Percentiles rank a stretch among this genome's conserved stretches.
Conservation (phyloP, 1,139 yeast genomes). For the Diutina catenulata region DNA sequence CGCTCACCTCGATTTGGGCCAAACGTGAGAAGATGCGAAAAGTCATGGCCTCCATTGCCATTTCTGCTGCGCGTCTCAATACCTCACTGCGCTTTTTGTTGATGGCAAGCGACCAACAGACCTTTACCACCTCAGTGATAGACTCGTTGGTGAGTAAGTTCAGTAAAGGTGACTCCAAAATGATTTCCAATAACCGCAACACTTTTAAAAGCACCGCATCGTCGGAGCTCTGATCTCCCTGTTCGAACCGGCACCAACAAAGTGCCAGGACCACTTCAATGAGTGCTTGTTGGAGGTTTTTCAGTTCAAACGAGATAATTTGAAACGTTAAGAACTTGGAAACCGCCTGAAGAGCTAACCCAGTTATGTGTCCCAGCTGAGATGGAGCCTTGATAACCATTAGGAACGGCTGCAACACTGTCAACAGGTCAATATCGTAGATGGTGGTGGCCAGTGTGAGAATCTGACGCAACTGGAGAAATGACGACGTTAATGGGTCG, state of each 20-base stretch:
- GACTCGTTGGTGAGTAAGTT: conserved; percentile 65
- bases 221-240: conserved; percentile 86
- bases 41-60: conserved; percentile 65
- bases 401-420: conserved; percentile 76
- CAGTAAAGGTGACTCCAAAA: conserved; percentile 57
- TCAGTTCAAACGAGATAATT: conserved; percentile 31
- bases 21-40: conserved; percentile 56
- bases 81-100: conserved; percentile 89
- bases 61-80: conserved; percentile 79
- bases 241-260: conserved; percentile 93
- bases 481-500: conserved; percentile 68
- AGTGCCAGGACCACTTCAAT: conserved; percentile 62
- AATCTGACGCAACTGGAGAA: conserved; percentile 66
- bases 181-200: conserved; percentile 57
- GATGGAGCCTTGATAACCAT: conserved; percentile 77
- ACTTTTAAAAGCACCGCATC: conserved; percentile 85
- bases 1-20: conserved; percentile 41
- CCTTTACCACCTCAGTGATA: conserved; percentile 80
- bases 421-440: conserved; percentile 53
- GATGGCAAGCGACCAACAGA: conserved; percentile 85
- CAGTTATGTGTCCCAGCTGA: conserved; percentile 79
- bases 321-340: conserved; percentile 60
- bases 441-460: conserved; percentile 46
- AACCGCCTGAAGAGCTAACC: conserved; percentile 67
- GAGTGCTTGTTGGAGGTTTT: conserved; percentile 37